These are phyloP conservation scores for Trametes pubescens DNA, from an alignment of 1,284 basidiomycete genomes.

Conservation along the genomic window DNA sequence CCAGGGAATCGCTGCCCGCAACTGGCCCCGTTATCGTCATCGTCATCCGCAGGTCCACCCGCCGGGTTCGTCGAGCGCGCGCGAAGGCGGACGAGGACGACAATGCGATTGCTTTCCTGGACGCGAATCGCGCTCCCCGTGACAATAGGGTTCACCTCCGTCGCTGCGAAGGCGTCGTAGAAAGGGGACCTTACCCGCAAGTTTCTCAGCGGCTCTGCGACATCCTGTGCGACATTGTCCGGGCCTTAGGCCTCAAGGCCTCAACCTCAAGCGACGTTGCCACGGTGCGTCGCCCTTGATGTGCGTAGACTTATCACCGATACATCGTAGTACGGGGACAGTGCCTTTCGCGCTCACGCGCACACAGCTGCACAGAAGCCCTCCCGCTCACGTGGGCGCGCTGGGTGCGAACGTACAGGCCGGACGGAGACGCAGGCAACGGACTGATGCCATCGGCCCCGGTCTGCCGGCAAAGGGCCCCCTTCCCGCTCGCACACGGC, in stretches of 20 bases:
- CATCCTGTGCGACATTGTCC: background rate
- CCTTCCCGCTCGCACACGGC: conserved; percentile 1
- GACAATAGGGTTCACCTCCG: conserved; percentile 1
- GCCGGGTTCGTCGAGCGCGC: background rate
- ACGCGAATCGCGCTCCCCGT: background rate
- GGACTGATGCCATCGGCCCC: conserved; percentile 8
- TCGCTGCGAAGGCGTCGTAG: background rate
- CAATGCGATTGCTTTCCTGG: background rate
- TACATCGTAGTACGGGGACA: background rate
- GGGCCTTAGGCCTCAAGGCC: background rate
- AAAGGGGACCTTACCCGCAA: background rate
- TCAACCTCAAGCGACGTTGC: background rate
- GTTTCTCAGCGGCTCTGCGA: conserved; percentile 1
- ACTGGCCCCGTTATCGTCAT: conserved; percentile 6
- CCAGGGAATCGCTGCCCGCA: background rate
- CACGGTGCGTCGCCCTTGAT: background rate
- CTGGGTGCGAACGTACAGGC: background rate
- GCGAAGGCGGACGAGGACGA: background rate
- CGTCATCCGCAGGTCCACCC: background rate
- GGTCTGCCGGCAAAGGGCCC: conserved; percentile 6
- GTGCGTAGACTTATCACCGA: background rate
- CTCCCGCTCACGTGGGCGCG: conserved; percentile 5
- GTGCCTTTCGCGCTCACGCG: background rate
- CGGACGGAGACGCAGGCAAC: background rate
- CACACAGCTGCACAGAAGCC: background rate